A percentile compares a stretch with the other conserved stretches of the same genome.
phyloP scores from a whole-genome alignment of 2,329 filamentous ascomycete species.

The Epichloe uncinata region DNA sequence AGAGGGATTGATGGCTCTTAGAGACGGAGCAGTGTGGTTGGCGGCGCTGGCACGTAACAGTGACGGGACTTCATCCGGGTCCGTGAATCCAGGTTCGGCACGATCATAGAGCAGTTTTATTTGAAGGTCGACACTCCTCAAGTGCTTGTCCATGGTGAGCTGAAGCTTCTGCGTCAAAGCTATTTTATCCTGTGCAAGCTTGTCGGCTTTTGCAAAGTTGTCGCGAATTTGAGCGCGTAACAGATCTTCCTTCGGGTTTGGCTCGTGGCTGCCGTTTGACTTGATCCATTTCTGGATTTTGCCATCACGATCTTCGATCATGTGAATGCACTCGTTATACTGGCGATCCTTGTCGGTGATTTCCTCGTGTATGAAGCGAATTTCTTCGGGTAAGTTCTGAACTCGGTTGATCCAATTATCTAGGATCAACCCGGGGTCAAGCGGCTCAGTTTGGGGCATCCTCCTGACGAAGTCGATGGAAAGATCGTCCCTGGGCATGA shows the following conservation, averaged over 20 bases:
- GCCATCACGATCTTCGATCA: slow-evolving; percentile 58
- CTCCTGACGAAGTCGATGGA: slow-evolving; percentile 56
- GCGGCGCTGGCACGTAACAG: slow-evolving; percentile 44
- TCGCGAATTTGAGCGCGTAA: slow-evolving; percentile 53
- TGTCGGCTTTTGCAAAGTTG: slow-evolving; percentile 54
- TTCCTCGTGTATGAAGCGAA: slow-evolving; percentile 73
- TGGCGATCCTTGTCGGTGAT: slow-evolving; percentile 66
- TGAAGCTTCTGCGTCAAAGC: slow-evolving; percentile 52
- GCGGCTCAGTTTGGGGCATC: slow-evolving; percentile 48
- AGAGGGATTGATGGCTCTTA: slow-evolving; percentile 30
- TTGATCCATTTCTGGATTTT: slow-evolving; percentile 76
- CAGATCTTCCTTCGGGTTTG: slow-evolving; percentile 62
- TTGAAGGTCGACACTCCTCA: slow-evolving; percentile 47
- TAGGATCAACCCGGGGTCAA: slow-evolving; percentile 55
- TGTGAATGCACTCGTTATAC: slow-evolving; percentile 53
- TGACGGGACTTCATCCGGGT: slow-evolving; percentile 50
- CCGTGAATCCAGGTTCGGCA: slow-evolving; percentile 46
- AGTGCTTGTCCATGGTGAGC: slow-evolving; percentile 47
- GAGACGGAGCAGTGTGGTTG: slow-evolving; percentile 30
- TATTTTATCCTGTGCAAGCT: slow-evolving; percentile 63
- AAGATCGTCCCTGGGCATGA: slow-evolving; percentile 61
- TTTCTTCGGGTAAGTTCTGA: slow-evolving; percentile 69
- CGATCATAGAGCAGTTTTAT: slow-evolving; percentile 49
- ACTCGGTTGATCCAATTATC: slow-evolving; percentile 67
- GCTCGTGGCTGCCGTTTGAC: slow-evolving; percentile 56